These are phyloP conservation scores for Aureoboletus auriporus DNA, from an alignment of 768 basidiomycete genomes.

Conservation along the genomic window DNA sequence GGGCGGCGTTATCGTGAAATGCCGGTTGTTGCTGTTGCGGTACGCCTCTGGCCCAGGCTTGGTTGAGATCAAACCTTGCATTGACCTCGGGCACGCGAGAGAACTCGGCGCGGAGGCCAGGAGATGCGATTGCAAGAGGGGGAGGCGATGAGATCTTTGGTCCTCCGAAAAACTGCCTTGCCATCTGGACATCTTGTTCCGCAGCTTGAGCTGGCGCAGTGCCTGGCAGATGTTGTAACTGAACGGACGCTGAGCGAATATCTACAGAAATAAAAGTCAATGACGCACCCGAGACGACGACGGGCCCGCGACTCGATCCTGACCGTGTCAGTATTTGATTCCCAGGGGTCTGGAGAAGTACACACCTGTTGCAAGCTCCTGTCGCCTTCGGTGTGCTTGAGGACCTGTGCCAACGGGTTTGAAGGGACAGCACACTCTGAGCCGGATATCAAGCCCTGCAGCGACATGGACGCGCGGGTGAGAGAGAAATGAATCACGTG, in stretches of 20 bases:
- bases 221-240: conserved; percentile 77
- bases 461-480: conserved; percentile 46
- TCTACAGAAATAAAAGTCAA: background rate
- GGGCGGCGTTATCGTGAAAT: conserved; percentile 32
- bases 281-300: conserved; percentile 62
- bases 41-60: conserved; percentile 53
- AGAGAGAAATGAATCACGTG: conserved; percentile 17
- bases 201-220: conserved; percentile 45
- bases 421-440: conserved; percentile 82
- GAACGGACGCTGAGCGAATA: conserved; percentile 1
- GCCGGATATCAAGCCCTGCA: conserved; percentile 80
- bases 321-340: background rate
- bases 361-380: conserved; percentile 82
- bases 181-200: conserved; percentile 68
- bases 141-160: conserved; percentile 32
- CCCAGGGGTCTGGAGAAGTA: background rate
- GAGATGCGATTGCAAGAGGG: conserved; percentile 33
- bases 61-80: conserved; percentile 37
- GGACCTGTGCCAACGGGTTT: conserved; percentile 85
- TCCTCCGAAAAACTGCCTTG: conserved; percentile 74
- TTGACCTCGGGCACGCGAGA: conserved; percentile 17
- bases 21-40: conserved; percentile 38
- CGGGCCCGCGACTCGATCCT: conserved; percentile 75
- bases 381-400: conserved; percentile 88
- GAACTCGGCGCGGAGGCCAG: conserved; percentile 31